Percentiles rank a stretch among this genome's conserved stretches.
Conservation (phyloP, 1,284 basidiomycete genomes). For the Ceraceosorus guamensis region DNA sequence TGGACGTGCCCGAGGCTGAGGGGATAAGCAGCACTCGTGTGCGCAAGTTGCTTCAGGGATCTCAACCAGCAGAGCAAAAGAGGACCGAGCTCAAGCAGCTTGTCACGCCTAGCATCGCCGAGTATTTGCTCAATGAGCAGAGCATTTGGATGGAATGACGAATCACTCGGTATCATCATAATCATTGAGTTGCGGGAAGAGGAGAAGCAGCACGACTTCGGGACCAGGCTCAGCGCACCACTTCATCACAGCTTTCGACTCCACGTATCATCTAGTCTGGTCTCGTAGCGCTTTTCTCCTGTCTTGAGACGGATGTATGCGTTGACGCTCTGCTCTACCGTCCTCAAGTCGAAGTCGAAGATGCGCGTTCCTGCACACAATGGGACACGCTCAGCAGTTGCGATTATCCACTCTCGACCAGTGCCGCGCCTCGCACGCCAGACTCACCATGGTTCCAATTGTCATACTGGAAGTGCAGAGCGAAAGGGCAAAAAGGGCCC, state of each 20-base stretch:
- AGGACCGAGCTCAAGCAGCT: background rate
- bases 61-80: background rate
- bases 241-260: too few species aligned
- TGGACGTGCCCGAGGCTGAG: conserved; percentile 6
- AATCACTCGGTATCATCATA: too few species aligned
- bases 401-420: too few species aligned
- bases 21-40: conserved; percentile 10
- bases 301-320: background rate
- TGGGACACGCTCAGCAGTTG: background rate
- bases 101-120: background rate
- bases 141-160: too few species aligned
- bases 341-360: background rate
- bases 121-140: too few species aligned
- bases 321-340: background rate
- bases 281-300: background rate
- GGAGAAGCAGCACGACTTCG: too few species aligned
- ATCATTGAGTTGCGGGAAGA: too few species aligned
- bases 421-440: too few species aligned
- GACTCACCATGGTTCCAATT: background rate
- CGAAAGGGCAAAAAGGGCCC: too few species aligned
- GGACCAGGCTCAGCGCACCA: too few species aligned
- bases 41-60: background rate
- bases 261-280: background rate
- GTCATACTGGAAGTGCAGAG: too few species aligned
- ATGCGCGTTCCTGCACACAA: background rate